These are phyloP conservation scores for Takashimella koratensis DNA, from an alignment of 1,284 basidiomycete genomes.

Conservation along the genomic window DNA sequence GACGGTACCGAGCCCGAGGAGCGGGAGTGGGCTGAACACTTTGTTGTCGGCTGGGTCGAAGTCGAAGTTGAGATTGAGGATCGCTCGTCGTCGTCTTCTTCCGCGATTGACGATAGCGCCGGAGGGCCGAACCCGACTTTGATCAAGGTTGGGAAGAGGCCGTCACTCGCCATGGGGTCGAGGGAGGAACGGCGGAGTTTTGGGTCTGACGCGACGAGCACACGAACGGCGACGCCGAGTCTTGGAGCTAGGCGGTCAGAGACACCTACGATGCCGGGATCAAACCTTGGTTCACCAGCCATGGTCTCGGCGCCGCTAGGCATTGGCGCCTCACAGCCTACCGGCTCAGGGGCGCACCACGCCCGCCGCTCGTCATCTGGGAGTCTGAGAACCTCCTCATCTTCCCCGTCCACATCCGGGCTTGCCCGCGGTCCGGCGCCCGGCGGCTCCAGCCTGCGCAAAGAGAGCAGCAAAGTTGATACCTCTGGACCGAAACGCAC, in stretches of 20 bases:
- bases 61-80: slow-evolving; percentile 51
- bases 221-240: slow-evolving; percentile 28
- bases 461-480: neutral
- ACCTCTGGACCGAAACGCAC: neutral
- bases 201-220: slow-evolving; percentile 23
- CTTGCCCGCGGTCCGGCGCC: neutral
- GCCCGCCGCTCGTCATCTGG: neutral
- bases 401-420: neutral
- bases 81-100: neutral
- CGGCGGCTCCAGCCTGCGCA: neutral
- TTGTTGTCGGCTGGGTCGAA: slow-evolving; percentile 77
- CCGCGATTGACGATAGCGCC: neutral
- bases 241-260: slow-evolving; percentile 2
- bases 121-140: neutral
- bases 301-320: neutral
- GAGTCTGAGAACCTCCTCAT: neutral
- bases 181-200: slow-evolving; percentile 24
- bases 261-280: slow-evolving; percentile 10
- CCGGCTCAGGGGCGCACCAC: neutral
- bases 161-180: slow-evolving; percentile 16
- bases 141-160: neutral
- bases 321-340: neutral
- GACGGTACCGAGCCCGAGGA: slow-evolving; percentile 59
- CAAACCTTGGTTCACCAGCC: neutral
- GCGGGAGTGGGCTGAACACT: slow-evolving; percentile 65